Evolutionary conservation across 495 filamentous ascomycete genomes (phyloP).

Genomic region (Apodospora peruviana): DNA sequence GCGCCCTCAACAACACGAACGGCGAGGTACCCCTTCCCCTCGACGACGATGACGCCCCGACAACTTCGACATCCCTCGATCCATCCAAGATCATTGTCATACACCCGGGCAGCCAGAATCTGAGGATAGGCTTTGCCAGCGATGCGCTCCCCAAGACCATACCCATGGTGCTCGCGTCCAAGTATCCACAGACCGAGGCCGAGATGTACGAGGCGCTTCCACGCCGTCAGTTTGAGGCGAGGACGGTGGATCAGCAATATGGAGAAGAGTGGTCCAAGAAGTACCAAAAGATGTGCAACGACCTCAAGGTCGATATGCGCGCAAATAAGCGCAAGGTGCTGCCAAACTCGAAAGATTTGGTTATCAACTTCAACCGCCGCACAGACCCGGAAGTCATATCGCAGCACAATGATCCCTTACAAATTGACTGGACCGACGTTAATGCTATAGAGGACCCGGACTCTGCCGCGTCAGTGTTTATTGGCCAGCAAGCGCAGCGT

Average conservation of each 20-base stretch:
- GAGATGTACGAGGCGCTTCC: constrained; percentile 84
- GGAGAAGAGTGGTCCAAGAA: constrained; percentile 78
- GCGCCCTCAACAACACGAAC: constrained; percentile 70
- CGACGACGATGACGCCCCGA: constrained; percentile 56
- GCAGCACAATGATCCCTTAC: constrained; percentile 87
- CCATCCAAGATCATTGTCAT: constrained; percentile 89
- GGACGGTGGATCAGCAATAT: constrained; percentile 70
- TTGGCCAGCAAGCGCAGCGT: constrained; percentile 74
- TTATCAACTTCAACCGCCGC: constrained; percentile 84
- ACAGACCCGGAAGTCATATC: constrained; percentile 76
- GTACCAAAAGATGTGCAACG: constrained; percentile 73
- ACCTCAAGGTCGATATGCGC: constrained; percentile 85
- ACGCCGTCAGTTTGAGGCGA: constrained; percentile 73
- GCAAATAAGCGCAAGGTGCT: constrained; percentile 86
- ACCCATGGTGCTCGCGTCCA: constrained; percentile 86
- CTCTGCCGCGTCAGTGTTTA: constrained; percentile 62
- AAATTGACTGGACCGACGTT: constrained; percentile 95
- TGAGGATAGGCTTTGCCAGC: constrained; percentile 86
- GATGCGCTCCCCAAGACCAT: constrained; percentile 91
- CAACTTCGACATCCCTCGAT: constrained; percentile 56
- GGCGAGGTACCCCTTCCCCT: constrained; percentile 51
- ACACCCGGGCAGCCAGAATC: constrained; percentile 95
- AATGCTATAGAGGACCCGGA: constrained; percentile 43
- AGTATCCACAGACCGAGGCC: constrained; percentile 67
- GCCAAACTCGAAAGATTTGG: constrained; percentile 91